A percentile compares a stretch with the other conserved stretches of the same genome.
Evolutionary conservation across 139 green algal genomes (phyloP).

Genomic region (Raphidocelis subcapitata): DNA sequence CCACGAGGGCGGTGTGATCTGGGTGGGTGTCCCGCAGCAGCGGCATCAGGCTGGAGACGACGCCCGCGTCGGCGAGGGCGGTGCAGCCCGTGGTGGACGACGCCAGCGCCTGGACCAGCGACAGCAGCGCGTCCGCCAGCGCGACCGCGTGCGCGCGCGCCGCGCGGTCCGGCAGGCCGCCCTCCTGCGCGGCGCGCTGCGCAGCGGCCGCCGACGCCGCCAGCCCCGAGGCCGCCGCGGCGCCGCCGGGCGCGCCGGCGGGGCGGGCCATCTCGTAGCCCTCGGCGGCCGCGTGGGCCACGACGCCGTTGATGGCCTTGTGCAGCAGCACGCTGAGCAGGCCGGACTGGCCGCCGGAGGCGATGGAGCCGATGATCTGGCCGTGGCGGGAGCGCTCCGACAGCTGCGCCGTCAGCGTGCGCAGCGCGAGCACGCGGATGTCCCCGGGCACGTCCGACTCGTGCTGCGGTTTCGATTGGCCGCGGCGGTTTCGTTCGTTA

Average conservation of each 20-base stretch:
- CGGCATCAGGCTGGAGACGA: slow-evolving; percentile 83
- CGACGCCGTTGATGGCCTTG: slow-evolving; percentile 36
- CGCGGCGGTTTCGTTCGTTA: not conserved
- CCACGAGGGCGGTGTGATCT: slow-evolving; percentile 71
- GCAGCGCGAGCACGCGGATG: slow-evolving; percentile 73
- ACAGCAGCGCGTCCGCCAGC: slow-evolving; percentile 86
- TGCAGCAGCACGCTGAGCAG: slow-evolving; percentile 82
- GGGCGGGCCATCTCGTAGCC: slow-evolving; percentile 20
- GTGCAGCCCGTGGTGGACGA: slow-evolving; percentile 64
- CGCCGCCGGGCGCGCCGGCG: not conserved
- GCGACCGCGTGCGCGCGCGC: slow-evolving; percentile 24
- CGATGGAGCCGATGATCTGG: slow-evolving; percentile 67
- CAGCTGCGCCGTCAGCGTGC: slow-evolving; percentile 69
- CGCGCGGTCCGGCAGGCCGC: not conserved
- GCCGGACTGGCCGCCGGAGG: slow-evolving; percentile 66
- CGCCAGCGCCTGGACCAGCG: slow-evolving; percentile 73
- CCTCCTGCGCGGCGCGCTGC: not conserved
- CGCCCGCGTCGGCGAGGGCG: slow-evolving; percentile 79
- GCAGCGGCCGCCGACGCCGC: not conserved
- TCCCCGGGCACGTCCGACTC: slow-evolving; percentile 58
- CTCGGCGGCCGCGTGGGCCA: slow-evolving; percentile 20
- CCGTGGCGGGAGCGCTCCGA: slow-evolving; percentile 67
- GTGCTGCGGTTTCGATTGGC: slow-evolving; percentile 5
- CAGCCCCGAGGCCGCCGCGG: not conserved
- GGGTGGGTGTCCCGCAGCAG: slow-evolving; percentile 64